Base-by-base conservation (phyloP, 2,329 filamentous ascomycete genomes). In the Gaeumannomyces sp. region DNA sequence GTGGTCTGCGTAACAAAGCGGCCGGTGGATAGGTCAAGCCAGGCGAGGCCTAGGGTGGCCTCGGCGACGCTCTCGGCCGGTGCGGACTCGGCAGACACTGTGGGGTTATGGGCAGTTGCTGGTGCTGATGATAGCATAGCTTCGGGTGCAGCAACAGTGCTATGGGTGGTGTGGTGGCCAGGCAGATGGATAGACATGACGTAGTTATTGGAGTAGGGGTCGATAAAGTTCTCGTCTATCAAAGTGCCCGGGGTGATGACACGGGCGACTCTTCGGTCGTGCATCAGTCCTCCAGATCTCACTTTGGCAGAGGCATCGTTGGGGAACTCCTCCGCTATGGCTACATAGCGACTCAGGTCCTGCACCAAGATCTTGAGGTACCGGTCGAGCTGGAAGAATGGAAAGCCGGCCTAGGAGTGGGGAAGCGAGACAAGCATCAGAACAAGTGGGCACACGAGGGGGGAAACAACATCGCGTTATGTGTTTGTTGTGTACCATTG, bases 201-300 rank as follows among this genome's bases (percentile, higher is more conserved):
- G 75, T 94, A 99, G 74, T 97, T 98, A 76, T 95, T 97, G 71
- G 91, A 88, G 73, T 91, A 94, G 1, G 93, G 92, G 73, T 98
- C 92, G 81, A 99, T 93, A 75, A 98, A 99, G 71, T 93, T 93
- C 77, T 99, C 95, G 76, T 99, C 95, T 69, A 99, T 97, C 64
- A 99, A 81, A 1, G 95, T 99, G 27, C 95, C 95, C 1, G 95
- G 93, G 0, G 95, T 98, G 72, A 99, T 87, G 70, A 99, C 89
- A 65, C 95, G 88, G 25, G 91, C 86, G 19, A 99, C 92, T 70
- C 83, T 88, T 31, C 95, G 89, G 73, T 96, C 90, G 74, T 95
- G 96, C 80, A 94, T 82, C 68, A 94, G 79, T 4, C 92, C 92
- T 19, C 91, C 91, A 27, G 87, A 84, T 73, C 89, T 94, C 68